Evolutionary conservation across 225 moss, liverwort and hornwort species (phyloP).

Genomic region (Sphagnum tenellum): DNA sequence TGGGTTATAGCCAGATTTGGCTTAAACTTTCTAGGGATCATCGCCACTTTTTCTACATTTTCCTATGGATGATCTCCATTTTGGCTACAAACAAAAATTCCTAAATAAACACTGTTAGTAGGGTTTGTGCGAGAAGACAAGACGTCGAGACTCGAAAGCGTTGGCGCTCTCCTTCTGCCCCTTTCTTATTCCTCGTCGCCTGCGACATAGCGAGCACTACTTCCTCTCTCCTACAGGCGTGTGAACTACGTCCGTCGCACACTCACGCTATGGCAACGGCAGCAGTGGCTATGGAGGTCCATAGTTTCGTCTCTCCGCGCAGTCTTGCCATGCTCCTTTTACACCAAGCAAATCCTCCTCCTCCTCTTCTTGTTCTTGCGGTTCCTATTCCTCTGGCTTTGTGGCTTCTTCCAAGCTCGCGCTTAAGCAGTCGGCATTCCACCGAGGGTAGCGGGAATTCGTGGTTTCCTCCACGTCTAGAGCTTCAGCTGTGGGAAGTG

Average conservation of each 20-base stretch:
- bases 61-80: no score
- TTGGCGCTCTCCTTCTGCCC: no score
- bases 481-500: no score
- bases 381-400: neutral
- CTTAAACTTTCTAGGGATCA: no score
- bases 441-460: neutral
- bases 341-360: neutral
- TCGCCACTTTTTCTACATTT: no score
- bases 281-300: slow-evolving; percentile 27
- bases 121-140: no score
- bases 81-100: no score
- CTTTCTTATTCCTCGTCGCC: neutral
- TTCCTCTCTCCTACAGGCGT: neutral
- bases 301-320: slow-evolving; percentile 3
- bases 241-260: neutral
- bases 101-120: no score
- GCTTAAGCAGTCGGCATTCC: neutral
- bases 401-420: neutral
- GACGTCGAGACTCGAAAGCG: no score
- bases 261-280: slow-evolving; percentile 24
- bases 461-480: no score
- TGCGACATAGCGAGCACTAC: neutral
- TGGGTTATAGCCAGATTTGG: no score
- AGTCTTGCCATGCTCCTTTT: neutral
- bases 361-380: neutral